Evolutionary conservation across 2,329 filamentous ascomycete genomes (phyloP), one percentile per base, ranked within the genome.

Genomic region (Ustulina deusta): DNA sequence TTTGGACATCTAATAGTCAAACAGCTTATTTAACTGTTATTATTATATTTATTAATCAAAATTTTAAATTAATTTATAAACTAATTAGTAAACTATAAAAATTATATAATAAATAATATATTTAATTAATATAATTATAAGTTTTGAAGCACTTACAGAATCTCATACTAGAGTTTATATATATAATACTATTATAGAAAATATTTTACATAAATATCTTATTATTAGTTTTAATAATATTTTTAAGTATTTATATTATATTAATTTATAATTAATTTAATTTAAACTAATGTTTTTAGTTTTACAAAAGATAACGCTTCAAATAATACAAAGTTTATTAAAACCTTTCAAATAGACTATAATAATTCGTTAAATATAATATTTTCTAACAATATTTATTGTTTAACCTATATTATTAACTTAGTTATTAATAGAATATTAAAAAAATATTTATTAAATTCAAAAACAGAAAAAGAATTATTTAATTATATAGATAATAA

Each of bases 11-110:
- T n/a, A 60, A 49, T 49, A 7, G 5, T 1, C 17, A 60, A 60
- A 60, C 11, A 17, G 11, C 29, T 9, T 60, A 27, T 51, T 40
- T 51, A 17, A 13, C 20, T 27, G 32, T 49, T 51, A 51, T 60
- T 60, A 60, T 60, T 49, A 27, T 0, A 13, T 60, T 25, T 60
- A 60, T 60, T 38, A 60, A 60, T 60, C n/a, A 17, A 9, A 10
- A 59, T 3, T 60, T 60, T 51, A 49, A 60, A 3, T 60, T 49
- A 49, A 38, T 38, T 38, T 49, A 60, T 60, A 60, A 44, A 20
- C 32, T 57, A 57, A 56, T 40, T 55, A 32, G 17, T n/a, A 34
- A 40, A 40, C 36, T 11, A 6, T 36, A 6, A 36, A 6, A 36
- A 36, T 36, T 6, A 6, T 36, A 11, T 6, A 36, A 36, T 36